phyloP scores from a whole-genome alignment of 768 basidiomycete genomes.

The Rhodotorula toruloides region DNA sequence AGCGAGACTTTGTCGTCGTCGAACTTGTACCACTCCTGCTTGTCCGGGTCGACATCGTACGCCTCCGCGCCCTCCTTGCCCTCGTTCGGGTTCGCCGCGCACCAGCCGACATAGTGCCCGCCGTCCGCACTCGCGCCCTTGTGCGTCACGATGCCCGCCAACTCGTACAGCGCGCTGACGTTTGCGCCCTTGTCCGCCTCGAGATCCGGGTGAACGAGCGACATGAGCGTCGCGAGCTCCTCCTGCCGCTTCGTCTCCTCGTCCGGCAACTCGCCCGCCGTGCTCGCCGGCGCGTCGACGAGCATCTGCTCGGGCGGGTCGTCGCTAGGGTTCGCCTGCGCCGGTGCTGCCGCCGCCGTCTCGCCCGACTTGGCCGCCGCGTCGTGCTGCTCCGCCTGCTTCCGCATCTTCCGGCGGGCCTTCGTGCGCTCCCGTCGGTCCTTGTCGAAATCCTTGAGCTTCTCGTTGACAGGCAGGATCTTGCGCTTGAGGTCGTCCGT shows the following conservation, averaged over 20 bases:
- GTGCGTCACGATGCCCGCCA: constrained; percentile 94
- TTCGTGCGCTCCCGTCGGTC: constrained; percentile 77
- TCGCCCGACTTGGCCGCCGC: neutral
- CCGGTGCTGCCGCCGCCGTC: neutral
- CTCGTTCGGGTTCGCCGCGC: constrained; percentile 60
- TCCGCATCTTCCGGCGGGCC: constrained; percentile 60
- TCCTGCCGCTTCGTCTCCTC: constrained; percentile 61
- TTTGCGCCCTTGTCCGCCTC: constrained; percentile 68
- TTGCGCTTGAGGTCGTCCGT: constrained; percentile 72
- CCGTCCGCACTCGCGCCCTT: constrained; percentile 92
- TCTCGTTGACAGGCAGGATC: constrained; percentile 64
- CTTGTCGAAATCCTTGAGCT: constrained; percentile 73
- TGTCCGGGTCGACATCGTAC: constrained; percentile 59
- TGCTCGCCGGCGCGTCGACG: constrained; percentile 24
- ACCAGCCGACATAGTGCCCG: constrained; percentile 88
- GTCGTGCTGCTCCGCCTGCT: constrained; percentile 43
- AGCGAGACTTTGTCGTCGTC: constrained; percentile 87
- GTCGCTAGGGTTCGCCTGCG: constrained; percentile 16
- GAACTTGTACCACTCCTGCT: constrained; percentile 74
- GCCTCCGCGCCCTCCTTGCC: constrained; percentile 28
- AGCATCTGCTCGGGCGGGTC: constrained; percentile 36
- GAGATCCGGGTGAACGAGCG: constrained; percentile 60
- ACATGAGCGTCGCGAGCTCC: constrained; percentile 63
- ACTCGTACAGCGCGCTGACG: constrained; percentile 77
- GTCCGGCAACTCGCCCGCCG: constrained; percentile 55